These are phyloP conservation scores for Hexamita inflata DNA, from an alignment of 208 protist species.

Conservation along the genomic window DNA sequence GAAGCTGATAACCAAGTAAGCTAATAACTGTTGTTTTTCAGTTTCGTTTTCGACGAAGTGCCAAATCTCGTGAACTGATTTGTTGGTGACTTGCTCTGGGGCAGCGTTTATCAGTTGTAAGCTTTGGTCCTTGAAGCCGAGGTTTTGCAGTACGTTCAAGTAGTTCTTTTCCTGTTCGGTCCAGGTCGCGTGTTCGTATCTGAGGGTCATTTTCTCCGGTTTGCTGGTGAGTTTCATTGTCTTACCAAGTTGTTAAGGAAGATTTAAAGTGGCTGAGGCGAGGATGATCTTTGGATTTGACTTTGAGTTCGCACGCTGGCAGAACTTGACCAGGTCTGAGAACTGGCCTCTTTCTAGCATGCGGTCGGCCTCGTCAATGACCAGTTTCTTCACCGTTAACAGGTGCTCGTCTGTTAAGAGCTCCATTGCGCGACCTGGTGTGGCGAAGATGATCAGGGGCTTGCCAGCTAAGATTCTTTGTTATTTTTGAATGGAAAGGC, in stretches of 20 bases:
- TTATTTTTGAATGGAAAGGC: constrained; percentile 1
- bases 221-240: neutral
- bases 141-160: constrained; percentile 8
- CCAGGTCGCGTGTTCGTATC: neutral
- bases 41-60: neutral
- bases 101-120: neutral
- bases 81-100: constrained; percentile 1
- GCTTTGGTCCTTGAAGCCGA: neutral
- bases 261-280: neutral
- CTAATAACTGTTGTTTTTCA: neutral
- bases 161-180: neutral
- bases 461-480: neutral
- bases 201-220: neutral
- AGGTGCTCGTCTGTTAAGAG: neutral
- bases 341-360: constrained; percentile 7
- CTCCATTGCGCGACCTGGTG: neutral
- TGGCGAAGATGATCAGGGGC: neutral
- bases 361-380: constrained; percentile 20
- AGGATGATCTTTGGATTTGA: neutral
- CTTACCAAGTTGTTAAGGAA: neutral
- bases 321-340: neutral
- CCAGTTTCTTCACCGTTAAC: neutral
- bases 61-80: constrained; percentile 8
- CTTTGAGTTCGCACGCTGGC: no score
- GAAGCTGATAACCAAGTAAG: constrained; percentile 5